Base-by-base conservation (phyloP, 495 filamentous ascomycete genomes). In the Cairneyella variabilis region DNA sequence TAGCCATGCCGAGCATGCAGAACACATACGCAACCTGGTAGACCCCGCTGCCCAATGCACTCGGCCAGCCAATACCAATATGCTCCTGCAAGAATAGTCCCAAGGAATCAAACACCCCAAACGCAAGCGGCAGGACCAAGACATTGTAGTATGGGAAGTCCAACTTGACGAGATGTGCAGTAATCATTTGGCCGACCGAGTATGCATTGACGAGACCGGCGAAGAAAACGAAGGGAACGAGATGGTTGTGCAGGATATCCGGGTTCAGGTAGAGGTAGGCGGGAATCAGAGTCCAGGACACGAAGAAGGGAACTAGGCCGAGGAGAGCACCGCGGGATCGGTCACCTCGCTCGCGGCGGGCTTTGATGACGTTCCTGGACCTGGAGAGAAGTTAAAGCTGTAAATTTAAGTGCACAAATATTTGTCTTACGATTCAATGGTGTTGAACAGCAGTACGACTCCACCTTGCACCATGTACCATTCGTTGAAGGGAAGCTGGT, bases 401-500 rank as follows among this genome's bases (percentile, higher is more conserved):
- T n/a, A n/a, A n/a, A n/a, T n/a, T n/a, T n/a, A n/a, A n/a, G n/a
- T n/a, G n/a, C n/a, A n/a, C n/a, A n/a, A n/a, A n/a, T 27, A 14
- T 21, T 43, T 18, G 5, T 27, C 48, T 42, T 46, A 64, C 62
- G 51, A 56, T 57, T 61, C 55, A 37, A 64, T 32, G 71, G 88
- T 91, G 70, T 95, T 97, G 71, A 88, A 87, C 34, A 88, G 82
- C 25, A 97, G 77, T 55, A 98, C 79, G 34, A 92, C 26, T 1
- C 79, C 80, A 40, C 93, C 93, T 66, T 96, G 92, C n/a, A 90
- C 78, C 76, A 97, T 83, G 70, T 90, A 96, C 88, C 90, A 95
- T 52, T 93, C 81, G 54, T 85, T 90, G 69, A 91, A 97, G 42
- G 84, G 83, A 62, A 96, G 73, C 30, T 88, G 66, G 69, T 93